These are phyloP conservation scores for Cladosporium sp. DNA, from an alignment of 2,329 filamentous ascomycete genomes.

Conservation along the genomic window DNA sequence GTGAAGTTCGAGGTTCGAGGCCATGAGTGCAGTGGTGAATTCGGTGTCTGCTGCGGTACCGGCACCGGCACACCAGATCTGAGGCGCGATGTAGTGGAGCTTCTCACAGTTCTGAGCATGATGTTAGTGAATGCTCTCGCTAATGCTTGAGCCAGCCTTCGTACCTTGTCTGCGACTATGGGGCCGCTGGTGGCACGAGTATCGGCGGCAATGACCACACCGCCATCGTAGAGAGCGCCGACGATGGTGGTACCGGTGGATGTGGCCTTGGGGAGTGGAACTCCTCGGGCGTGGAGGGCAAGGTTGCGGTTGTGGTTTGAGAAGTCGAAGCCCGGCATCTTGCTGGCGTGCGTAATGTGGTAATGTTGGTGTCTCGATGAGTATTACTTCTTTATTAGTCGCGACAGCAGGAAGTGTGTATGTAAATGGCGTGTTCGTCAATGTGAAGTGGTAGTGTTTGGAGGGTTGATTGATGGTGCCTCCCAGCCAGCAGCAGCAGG, in stretches of 20 bases:
- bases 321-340: constrained; percentile 97
- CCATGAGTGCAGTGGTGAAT: constrained; percentile 98
- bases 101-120: constrained; percentile 85
- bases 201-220: constrained; percentile 97
- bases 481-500: neutral
- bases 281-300: constrained; percentile 88
- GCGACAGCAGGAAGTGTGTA: neutral
- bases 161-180: constrained; percentile 95
- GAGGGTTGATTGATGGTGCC: neutral
- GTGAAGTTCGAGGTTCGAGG: constrained; percentile 97
- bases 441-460: neutral
- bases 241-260: constrained; percentile 99
- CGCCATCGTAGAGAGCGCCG: constrained; percentile 92
- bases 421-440: neutral
- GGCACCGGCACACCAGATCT: constrained; percentile 98
- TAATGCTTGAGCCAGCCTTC: constrained; percentile 13
- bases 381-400: neutral
- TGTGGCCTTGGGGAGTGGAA: constrained; percentile 94
- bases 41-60: constrained; percentile 98
- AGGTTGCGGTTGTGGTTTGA: constrained; percentile 99
- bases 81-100: constrained; percentile 96
- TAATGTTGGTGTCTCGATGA: neutral
- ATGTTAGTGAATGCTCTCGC: constrained; percentile 16
- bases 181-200: constrained; percentile 95
- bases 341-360: constrained; percentile 18